These are phyloP conservation scores for Arctostaphylos glauca DNA, from an alignment of 148 eudicot genomes.

Conservation along the genomic window DNA sequence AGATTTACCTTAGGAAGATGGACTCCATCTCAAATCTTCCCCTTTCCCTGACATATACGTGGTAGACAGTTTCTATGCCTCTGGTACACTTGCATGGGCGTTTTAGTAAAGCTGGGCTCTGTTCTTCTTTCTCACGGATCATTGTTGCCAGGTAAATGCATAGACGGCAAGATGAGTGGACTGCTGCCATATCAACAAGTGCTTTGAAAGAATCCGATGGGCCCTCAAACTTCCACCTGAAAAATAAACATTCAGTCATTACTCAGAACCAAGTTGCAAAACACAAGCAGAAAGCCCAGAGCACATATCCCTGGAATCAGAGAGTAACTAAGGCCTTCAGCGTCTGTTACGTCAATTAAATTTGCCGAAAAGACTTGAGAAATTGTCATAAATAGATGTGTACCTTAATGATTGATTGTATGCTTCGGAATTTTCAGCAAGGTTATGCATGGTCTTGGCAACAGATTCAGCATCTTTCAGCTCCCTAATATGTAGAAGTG, in stretches of 20 bases:
- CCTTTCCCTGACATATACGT: conserved; percentile 82
- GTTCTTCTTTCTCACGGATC: conserved; percentile 67
- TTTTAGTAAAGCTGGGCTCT: conserved; percentile 37
- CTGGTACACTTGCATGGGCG: conserved; percentile 86
- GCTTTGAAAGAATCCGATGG: conserved; percentile 94
- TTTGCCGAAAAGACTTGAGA: background rate
- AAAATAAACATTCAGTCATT: conserved; percentile 1
- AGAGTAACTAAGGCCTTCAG: background rate
- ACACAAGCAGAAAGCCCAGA: background rate
- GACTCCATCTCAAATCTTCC: conserved; percentile 87
- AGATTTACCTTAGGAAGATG: conserved; percentile 71
- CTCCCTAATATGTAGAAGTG: conserved; percentile 81
- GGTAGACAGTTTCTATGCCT: conserved; percentile 69
- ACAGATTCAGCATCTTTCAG: conserved; percentile 55
- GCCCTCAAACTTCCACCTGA: conserved; percentile 93
- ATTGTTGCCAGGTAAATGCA: conserved; percentile 81
- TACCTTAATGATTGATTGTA: conserved; percentile 78
- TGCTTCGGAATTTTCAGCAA: conserved; percentile 70
- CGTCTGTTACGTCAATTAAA: background rate
- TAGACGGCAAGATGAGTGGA: conserved; percentile 94
- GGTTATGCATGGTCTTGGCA: conserved; percentile 78
- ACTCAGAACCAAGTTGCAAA: background rate
- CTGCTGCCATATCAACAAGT: conserved; percentile 96
- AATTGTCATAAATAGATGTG: background rate
- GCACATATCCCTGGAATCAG: background rate